Evolutionary conservation across 257 asterid species (phyloP).

Genomic region (Linderniella brevidens): DNA sequence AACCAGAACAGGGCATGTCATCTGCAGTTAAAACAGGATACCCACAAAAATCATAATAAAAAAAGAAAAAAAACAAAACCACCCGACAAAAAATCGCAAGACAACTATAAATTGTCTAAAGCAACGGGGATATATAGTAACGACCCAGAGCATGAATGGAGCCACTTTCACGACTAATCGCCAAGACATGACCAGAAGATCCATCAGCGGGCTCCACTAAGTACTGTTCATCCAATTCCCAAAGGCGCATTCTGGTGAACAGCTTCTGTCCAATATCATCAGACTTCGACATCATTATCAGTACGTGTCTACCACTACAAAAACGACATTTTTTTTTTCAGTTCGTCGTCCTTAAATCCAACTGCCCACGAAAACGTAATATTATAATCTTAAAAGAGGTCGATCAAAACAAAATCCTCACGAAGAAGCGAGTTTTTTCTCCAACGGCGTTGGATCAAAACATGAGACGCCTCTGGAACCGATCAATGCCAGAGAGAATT

Average conservation of each 20-base stretch:
- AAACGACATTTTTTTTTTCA: too few species aligned
- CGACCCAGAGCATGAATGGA: slow-evolving; percentile 47
- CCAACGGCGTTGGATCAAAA: too few species aligned
- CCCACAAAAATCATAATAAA: too few species aligned
- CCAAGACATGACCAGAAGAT: slow-evolving; percentile 44
- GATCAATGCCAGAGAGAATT: too few species aligned
- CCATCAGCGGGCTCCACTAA: slow-evolving; percentile 82
- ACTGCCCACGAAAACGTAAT: too few species aligned
- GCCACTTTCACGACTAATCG: slow-evolving; percentile 49
- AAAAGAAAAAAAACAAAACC: neutral
- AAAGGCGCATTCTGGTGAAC: slow-evolving; percentile 60
- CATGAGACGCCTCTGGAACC: too few species aligned
- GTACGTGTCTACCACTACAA: neutral
- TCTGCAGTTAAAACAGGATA: slow-evolving; percentile 20
- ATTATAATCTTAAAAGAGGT: too few species aligned
- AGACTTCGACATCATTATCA: slow-evolving; percentile 69
- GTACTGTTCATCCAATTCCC: slow-evolving; percentile 85
- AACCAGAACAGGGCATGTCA: slow-evolving; percentile 36
- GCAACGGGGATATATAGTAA: neutral
- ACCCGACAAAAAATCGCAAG: neutral
- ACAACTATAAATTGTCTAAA: neutral
- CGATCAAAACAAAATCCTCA: neutral
- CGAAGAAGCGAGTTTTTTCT: too few species aligned
- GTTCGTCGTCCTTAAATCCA: too few species aligned
- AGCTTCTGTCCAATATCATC: slow-evolving; percentile 48